Evolutionary conservation across 2,329 filamentous ascomycete genomes (phyloP).

Genomic region (Fusarium tuaranense): DNA sequence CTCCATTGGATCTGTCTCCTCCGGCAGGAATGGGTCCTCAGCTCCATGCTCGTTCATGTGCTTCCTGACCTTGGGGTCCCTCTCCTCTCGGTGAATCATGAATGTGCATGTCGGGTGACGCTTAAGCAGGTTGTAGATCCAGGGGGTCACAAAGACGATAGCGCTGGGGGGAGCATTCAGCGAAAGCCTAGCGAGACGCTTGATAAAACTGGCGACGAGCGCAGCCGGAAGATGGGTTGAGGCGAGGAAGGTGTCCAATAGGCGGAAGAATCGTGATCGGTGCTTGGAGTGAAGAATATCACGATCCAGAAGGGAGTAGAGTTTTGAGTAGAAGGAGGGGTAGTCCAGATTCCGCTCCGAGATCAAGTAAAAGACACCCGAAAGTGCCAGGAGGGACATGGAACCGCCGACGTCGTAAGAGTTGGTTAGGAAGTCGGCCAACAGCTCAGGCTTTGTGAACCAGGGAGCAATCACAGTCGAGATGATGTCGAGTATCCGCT

Average conservation of each 20-base stretch:
- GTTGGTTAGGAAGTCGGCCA: conserved; percentile 97
- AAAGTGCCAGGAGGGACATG: conserved; percentile 87
- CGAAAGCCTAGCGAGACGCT: conserved; percentile 85
- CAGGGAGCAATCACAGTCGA: conserved; percentile 85
- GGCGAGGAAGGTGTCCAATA: conserved; percentile 88
- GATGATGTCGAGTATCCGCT: conserved; percentile 80
- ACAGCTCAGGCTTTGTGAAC: conserved; percentile 87
- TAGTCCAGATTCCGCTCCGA: conserved; percentile 95
- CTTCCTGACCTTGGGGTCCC: conserved; percentile 67
- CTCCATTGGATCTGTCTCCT: conserved; percentile 84
- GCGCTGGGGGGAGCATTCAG: conserved; percentile 91
- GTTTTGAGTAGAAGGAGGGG: conserved; percentile 90
- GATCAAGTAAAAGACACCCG: conserved; percentile 95
- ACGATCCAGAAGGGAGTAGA: conserved; percentile 91
- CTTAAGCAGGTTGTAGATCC: conserved; percentile 95
- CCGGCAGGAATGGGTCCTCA: conserved; percentile 80
- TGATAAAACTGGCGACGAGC: conserved; percentile 95
- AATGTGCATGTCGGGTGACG: conserved; percentile 92
- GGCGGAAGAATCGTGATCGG: conserved; percentile 90
- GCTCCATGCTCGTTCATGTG: conserved; percentile 70
- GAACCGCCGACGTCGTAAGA: conserved; percentile 90
- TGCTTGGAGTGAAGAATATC: conserved; percentile 93
- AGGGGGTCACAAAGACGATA: conserved; percentile 89
- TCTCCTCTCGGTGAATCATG: conserved; percentile 87
- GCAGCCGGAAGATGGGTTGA: conserved; percentile 93